These are phyloP conservation scores for Telopea speciosissima DNA, from an alignment of 177 flowering plant genomes.

Conservation along the genomic window DNA sequence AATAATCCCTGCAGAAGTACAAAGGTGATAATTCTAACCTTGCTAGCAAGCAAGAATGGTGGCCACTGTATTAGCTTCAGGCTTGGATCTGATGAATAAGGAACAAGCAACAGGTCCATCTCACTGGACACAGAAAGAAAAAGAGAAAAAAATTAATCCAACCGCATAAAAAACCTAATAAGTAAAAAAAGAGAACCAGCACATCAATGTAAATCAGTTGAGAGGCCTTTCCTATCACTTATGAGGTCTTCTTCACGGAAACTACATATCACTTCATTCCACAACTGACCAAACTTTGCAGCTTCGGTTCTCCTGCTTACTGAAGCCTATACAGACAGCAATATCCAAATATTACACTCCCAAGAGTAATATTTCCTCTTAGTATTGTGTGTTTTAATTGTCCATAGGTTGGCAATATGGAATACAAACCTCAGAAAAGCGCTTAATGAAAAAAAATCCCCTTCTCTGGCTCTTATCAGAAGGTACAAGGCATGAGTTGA, in stretches of 20 bases:
- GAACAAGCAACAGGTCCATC: constrained; percentile 92
- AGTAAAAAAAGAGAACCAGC: constrained; percentile 1
- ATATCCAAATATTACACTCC: constrained; percentile 6
- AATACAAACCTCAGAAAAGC: constrained; percentile 41
- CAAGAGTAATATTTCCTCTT: background rate
- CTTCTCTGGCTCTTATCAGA: constrained; percentile 52
- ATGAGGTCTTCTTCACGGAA: constrained; percentile 96
- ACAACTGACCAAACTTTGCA: constrained; percentile 92
- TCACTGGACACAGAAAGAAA: constrained; percentile 52
- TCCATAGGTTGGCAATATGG: background rate
- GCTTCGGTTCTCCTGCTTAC: constrained; percentile 92
- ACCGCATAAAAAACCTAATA: constrained; percentile 1
- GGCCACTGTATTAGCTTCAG: constrained; percentile 96
- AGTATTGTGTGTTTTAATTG: background rate
- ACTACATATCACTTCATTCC: constrained; percentile 92
- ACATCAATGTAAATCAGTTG: background rate
- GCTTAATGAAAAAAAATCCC: constrained; percentile 51
- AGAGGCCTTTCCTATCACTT: constrained; percentile 77
- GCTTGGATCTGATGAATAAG: constrained; percentile 87
- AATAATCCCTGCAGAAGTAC: background rate
- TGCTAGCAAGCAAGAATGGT: constrained; percentile 97
- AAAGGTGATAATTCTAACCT: constrained; percentile 38
- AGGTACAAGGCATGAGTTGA: constrained; percentile 80
- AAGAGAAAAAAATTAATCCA: constrained; percentile 9
- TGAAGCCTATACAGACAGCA: constrained; percentile 36